Base-by-base conservation (phyloP, 2,329 filamentous ascomycete species). In the Fusarium kyushuense region DNA sequence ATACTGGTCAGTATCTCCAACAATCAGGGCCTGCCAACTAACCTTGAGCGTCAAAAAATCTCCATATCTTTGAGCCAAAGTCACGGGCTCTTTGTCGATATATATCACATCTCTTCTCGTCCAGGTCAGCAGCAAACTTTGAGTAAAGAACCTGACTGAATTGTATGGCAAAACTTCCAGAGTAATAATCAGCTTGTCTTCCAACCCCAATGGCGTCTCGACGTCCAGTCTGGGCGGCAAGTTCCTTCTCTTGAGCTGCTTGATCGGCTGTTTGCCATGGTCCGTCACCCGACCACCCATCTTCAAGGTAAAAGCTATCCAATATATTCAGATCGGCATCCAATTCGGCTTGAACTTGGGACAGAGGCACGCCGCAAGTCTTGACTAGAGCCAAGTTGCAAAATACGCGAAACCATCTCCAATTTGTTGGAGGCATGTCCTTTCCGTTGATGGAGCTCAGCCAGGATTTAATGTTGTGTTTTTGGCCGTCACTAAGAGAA, bases 361-460 rank as follows among this genome's bases (percentile, higher is more conserved):
- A 72, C 3, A 73, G 57, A 0, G 79, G 73, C 1, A 81, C 73
- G 1, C 81, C 79, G 13, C 80, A 82, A 1, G 79, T 76, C 36
- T 80, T 81, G 2, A 79, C 71, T 0, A 85, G 71, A 0, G 83
- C 83, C 2, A 86, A 71, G 53, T 85, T 85, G 2, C 78, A 80
- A 72, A 85, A 82, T 2, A 86, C 78, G 1, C 84, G 80, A 54
- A 86, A 86, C 83, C 84, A 86, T 1, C 81, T 78, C 84, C 84
- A 86, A 54, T 86, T 86, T 0, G 80, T 85, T 3, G 73, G 67
- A 0, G 84, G 84, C 75, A 86, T 83, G 4, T 76, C 70, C 64
- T 81, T 82, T 0, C 76, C 76, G 29, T 84, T 83, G 12, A 86
- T 77, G 0, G 76, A 76, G 8, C 71, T 70, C 2, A 86, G 67